Evolutionary conservation across 2,329 filamentous ascomycete genomes (phyloP), one percentile per base, ranked within the genome.

Genomic region (Trichoderma koningii): DNA sequence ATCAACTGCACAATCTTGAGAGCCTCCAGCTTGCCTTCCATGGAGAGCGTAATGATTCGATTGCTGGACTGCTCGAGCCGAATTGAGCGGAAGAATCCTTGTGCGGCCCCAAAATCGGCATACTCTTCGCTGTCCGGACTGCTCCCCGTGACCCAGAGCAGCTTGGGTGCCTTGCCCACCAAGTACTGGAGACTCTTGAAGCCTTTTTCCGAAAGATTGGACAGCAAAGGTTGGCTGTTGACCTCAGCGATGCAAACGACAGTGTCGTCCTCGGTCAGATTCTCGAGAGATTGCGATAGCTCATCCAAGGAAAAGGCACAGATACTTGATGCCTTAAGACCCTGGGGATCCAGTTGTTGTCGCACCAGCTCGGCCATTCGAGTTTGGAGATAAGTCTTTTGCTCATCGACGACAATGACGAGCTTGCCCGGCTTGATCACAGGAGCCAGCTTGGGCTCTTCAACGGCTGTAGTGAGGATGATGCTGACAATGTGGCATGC

Each of bases 351-450:
- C 28, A 61, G 6, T 7, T 61, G 9, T 14, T 44, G 6, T 14
- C 19, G 48, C 7, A 61, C 21, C 3, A 61, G 15, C 15, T 52
- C 38, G 3, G 47, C 57, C 3, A 61, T 21, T 7, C 23, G 30
- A 19, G 34, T 52, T 2, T 62, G 59, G 19, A 23, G 15, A 17
- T 41, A 23, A 5, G 56, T 51, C 59, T 62, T 45, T 53, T 62
- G 34, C 34, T 62, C 59, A 34, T 63, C 61, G 5, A 63, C 61
- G 19, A 62, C 21, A 21, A 52, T 42, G 5, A 62, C 23, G 5
- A 60, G 44, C 12, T 38, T 52, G 6, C 48, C 26, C 3, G 17
- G 9, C 26, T 52, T 7, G 44, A 19, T 12, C 6, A 7, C 50
- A 34, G 50, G 50, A 2, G 38, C 47, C 47, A 9, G 7, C 23